A percentile compares a stretch with the other conserved stretches of the same genome.
Conservation (phyloP, 768 basidiomycete genomes). For the Antrodiella citrinella region DNA sequence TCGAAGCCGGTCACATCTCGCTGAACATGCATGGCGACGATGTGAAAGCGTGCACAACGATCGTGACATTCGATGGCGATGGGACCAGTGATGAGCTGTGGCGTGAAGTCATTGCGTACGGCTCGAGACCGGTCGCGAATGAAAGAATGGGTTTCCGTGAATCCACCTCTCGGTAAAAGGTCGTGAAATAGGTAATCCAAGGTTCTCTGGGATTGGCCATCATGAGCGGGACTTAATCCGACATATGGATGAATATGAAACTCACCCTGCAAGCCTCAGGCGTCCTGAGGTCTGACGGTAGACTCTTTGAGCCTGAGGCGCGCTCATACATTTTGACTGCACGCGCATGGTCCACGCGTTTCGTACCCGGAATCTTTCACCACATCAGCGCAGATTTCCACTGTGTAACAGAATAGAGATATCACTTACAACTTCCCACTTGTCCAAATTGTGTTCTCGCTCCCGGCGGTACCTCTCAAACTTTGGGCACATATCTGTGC, state of each 20-base stretch:
- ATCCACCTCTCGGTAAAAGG: slow-evolving; percentile 61
- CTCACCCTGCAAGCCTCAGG: slow-evolving; percentile 71
- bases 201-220: slow-evolving; percentile 46
- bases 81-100: slow-evolving; percentile 75
- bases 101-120: slow-evolving; percentile 89
- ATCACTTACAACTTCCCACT: slow-evolving; percentile 72
- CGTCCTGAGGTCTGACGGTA: slow-evolving; percentile 90
- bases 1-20: slow-evolving; percentile 53
- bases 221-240: not conserved
- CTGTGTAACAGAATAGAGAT: slow-evolving; percentile 1
- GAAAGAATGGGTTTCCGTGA: slow-evolving; percentile 69
- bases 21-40: slow-evolving; percentile 66
- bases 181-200: slow-evolving; percentile 90
- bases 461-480: slow-evolving; percentile 91
- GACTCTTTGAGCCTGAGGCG: slow-evolving; percentile 83
- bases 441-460: slow-evolving; percentile 78
- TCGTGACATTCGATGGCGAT: slow-evolving; percentile 87
- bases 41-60: slow-evolving; percentile 90
- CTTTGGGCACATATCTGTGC: slow-evolving; percentile 88
- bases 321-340: slow-evolving; percentile 96
- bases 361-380: slow-evolving; percentile 71
- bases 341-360: slow-evolving; percentile 72
- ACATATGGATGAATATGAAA: slow-evolving; percentile 3
- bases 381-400: slow-evolving; percentile 25
- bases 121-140: slow-evolving; percentile 88